phyloP scores from a whole-genome alignment of 169 alveolate species.

The Plasmodium yoelii region DNA sequence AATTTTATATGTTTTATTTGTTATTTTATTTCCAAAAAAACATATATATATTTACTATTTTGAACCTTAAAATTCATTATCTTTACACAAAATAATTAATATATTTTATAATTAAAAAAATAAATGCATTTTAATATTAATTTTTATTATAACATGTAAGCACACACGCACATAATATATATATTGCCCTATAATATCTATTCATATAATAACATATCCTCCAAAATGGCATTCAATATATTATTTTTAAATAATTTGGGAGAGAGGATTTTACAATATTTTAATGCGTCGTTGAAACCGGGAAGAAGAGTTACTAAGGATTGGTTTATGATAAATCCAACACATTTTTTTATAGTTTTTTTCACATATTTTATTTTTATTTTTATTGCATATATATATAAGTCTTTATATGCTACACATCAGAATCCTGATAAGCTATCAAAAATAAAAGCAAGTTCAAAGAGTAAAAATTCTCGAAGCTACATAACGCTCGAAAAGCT shows the following conservation, averaged over 20 bases:
- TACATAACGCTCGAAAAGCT: constrained; percentile 5
- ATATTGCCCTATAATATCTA: too few species aligned
- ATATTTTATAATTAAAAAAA: too few species aligned
- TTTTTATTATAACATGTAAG: too few species aligned
- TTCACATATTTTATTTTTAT: constrained; percentile 18
- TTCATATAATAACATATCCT: too few species aligned
- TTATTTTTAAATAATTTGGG: constrained; percentile 27
- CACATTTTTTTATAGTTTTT: constrained; percentile 51
- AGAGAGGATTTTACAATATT: constrained; percentile 38
- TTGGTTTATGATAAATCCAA: constrained; percentile 58
- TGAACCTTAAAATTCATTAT: too few species aligned
- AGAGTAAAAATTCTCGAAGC: background rate
- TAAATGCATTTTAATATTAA: too few species aligned
- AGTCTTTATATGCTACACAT: constrained; percentile 9
- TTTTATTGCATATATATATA: constrained; percentile 26
- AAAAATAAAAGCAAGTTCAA: constrained; percentile 21
- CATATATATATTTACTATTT: too few species aligned
- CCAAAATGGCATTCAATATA: constrained; percentile 31
- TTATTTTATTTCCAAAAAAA: too few species aligned
- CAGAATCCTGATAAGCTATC: constrained; percentile 8
- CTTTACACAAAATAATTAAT: too few species aligned
- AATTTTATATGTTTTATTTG: too few species aligned
- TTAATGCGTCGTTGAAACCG: constrained; percentile 29
- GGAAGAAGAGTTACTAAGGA: constrained; percentile 46
- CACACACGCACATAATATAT: too few species aligned